These are phyloP conservation scores for Schizosaccharomyces lindneri DNA, from an alignment of 805 yeast species.

Conservation along the genomic window DNA sequence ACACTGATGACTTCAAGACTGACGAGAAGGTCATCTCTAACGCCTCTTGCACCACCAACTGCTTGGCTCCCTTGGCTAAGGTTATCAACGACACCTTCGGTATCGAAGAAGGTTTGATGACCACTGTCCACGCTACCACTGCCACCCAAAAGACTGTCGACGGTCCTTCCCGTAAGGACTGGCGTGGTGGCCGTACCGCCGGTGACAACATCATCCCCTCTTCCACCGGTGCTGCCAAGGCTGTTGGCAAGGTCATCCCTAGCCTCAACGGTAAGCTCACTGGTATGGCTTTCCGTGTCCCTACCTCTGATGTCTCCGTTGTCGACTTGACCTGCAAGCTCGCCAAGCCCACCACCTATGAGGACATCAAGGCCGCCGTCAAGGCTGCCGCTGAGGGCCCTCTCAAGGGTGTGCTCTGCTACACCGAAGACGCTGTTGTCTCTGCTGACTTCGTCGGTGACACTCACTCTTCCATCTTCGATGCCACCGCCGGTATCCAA, in stretches of 20 bases:
- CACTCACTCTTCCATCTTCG: constrained; percentile 67
- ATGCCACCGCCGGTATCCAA: constrained; percentile 73
- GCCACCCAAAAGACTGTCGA: constrained; percentile 92
- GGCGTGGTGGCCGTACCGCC: constrained; percentile 97
- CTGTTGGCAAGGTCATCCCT: constrained; percentile 87
- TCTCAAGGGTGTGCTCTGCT: constrained; percentile 63
- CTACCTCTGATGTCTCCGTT: constrained; percentile 80
- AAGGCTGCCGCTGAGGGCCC: constrained; percentile 55
- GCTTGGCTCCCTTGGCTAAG: constrained; percentile 87
- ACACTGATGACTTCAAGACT: constrained; percentile 50
- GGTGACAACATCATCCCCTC: constrained; percentile 88
- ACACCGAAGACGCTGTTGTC: constrained; percentile 82
- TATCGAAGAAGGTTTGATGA: constrained; percentile 79
- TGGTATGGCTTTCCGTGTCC: constrained; percentile 83
- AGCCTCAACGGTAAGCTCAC: constrained; percentile 77
- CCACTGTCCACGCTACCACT: constrained; percentile 87
- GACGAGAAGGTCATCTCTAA: constrained; percentile 61
- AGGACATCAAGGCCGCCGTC: constrained; percentile 52
- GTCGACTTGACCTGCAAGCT: constrained; percentile 77
- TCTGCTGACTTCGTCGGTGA: constrained; percentile 74
- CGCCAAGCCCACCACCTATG: constrained; percentile 53
- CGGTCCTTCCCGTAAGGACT: constrained; percentile 92
- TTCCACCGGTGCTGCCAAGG: constrained; percentile 94
- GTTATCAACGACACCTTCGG: constrained; percentile 67
- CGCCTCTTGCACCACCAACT: constrained; percentile 90